Conservation (phyloP, 2,329 filamentous ascomycete genomes). For the Exserohilum turcica region DNA sequence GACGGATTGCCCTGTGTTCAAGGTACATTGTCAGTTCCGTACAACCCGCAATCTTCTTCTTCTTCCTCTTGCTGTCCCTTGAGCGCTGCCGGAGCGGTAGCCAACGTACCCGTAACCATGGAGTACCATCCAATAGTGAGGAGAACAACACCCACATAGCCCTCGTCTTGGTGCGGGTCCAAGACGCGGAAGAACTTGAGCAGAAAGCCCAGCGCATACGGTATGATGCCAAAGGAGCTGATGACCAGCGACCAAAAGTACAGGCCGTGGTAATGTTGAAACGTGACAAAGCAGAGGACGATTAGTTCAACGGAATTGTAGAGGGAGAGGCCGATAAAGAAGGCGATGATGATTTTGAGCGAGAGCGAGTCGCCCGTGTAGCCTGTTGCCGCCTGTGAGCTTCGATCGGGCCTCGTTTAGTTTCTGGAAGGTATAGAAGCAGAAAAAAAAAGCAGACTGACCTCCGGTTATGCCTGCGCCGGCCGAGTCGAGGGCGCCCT, state of each 20-base stretch:
- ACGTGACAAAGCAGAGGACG: conserved; percentile 54
- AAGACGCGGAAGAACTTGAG: conserved; percentile 49
- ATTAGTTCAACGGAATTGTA: conserved; percentile 55
- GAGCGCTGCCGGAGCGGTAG: not conserved
- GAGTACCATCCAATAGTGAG: conserved; percentile 61
- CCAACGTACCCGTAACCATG: conserved; percentile 58
- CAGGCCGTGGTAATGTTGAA: conserved; percentile 53
- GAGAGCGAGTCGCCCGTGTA: conserved; percentile 40
- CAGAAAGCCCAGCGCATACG: conserved; percentile 56
- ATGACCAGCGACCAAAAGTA: conserved; percentile 58
- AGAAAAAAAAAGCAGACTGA: conserved; percentile 2
- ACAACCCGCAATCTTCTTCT: not conserved
- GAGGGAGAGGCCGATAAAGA: conserved; percentile 41
- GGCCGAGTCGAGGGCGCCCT: conserved; percentile 34
- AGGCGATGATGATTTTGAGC: conserved; percentile 45
- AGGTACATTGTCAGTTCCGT: not conserved
- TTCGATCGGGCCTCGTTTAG: not conserved
- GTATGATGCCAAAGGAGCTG: conserved; percentile 52
- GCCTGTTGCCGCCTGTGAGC: conserved; percentile 22
- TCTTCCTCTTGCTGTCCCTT: not conserved
- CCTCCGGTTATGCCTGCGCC: conserved; percentile 43
- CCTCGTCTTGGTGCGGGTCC: conserved; percentile 28
- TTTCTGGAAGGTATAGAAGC: not conserved
- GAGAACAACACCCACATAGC: conserved; percentile 51
- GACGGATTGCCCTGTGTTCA: conserved; percentile 57